phyloP scores from a whole-genome alignment of 345 rosid species.

The Euphorbia lathyris region DNA sequence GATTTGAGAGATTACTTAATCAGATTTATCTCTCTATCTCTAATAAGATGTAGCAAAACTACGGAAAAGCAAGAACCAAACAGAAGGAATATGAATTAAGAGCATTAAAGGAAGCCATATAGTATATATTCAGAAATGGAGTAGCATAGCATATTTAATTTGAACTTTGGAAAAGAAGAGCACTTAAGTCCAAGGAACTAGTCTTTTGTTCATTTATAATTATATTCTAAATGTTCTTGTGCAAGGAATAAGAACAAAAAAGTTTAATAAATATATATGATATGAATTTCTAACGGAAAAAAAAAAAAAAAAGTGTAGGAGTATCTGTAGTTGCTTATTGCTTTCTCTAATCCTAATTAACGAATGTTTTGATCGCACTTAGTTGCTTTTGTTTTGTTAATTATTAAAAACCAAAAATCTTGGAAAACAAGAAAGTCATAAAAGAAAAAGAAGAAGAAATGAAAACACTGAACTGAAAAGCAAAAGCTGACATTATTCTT shows the following conservation, averaged over 20 bases:
- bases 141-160: conserved; percentile 7
- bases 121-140: conserved; percentile 1
- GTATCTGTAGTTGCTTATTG: conserved; percentile 3
- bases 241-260: conserved; percentile 17
- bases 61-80: conserved; percentile 6
- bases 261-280: background rate
- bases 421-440: background rate
- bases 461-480: conserved; percentile 6
- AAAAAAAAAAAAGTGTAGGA: conserved; percentile 9
- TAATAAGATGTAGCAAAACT: too few relatives aligned
- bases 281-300: conserved; percentile 7
- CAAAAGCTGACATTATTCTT: conserved; percentile 37
- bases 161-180: conserved; percentile 9
- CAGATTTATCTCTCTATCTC: too few relatives aligned
- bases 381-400: conserved; percentile 14
- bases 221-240: conserved; percentile 12
- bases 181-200: background rate
- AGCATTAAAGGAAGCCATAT: background rate
- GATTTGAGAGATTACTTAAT: too few relatives aligned
- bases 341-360: conserved; percentile 24
- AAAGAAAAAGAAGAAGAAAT: conserved; percentile 8
- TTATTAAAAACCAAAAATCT: conserved; percentile 18
- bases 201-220: background rate
- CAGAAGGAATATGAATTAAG: conserved; percentile 4
- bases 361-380: conserved; percentile 12